Base-by-base conservation (phyloP, 495 filamentous ascomycete genomes). In the Neurospora terricola region DNA sequence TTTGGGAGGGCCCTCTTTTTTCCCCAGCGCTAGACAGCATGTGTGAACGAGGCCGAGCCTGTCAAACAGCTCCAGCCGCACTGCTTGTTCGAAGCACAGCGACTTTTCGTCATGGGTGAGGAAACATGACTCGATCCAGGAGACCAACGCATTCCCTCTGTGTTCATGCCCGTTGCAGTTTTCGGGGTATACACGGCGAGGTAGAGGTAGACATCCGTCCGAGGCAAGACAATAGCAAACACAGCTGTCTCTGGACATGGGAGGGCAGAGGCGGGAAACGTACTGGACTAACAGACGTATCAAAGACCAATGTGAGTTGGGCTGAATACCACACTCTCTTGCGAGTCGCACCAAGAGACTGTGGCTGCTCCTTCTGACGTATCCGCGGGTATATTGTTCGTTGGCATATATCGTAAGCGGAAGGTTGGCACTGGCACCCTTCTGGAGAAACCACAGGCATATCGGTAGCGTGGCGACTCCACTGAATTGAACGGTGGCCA, bases 401-500 rank as follows among this genome's bases (percentile, higher is more conserved):
- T 48, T 21, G 43, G 5, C 0, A 48, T 48, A 1, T 4, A 48
- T 23, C n/a, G 18, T 0, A 21, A 23, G 43, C 9, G 43, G 43
- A 5, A 48, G 11, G 9, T 48, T 48, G 3, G 43, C 3, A 21
- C 0, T 48, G 43, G 43, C 43, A 2, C 9, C 43, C n/a, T 48
- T 48, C 9, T 12, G 43, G 0, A 48, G 0, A 48, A 48, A 10
- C 43, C 43, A 48, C 4, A 48, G 0, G 10, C 43, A 48, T 21
- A 23, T 9, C 1, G 43, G n/a, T 5, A 48, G n/a, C n/a, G n/a
- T 9, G n/a, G 9, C 9, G 4, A 48, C 3, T 21, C 9, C 3
- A 48, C 0, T 0, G 0, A 48, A 23, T 0, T 21, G 0, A 0
- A 0, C 0, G 11, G 43, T 5, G n/a, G 43, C 43, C 23, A 9